A percentile compares a stretch with the other conserved stretches of the same genome.
phyloP scores from a whole-genome alignment of 179 eudicot genomes.

The Silene noctiflora region DNA sequence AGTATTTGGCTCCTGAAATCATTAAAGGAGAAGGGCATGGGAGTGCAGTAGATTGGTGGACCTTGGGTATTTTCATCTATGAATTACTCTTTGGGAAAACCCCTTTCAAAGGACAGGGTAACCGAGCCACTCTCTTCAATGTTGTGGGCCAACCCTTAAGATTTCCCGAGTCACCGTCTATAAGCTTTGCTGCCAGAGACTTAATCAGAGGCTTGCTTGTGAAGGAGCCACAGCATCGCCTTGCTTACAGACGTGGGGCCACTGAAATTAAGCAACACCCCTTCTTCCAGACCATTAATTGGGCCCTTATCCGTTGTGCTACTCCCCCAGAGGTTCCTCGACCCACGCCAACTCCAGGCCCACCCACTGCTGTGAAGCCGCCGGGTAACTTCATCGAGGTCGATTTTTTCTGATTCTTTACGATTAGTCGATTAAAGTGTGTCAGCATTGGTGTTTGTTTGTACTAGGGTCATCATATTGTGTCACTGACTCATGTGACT shows the following conservation, averaged over 20 bases:
- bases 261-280: conserved; percentile 62
- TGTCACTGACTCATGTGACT: conserved; percentile 13
- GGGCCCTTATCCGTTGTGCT: conserved; percentile 61
- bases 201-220: conserved; percentile 53
- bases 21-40: conserved; percentile 61
- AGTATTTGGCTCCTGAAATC: conserved; percentile 54
- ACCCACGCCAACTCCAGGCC: conserved; percentile 21
- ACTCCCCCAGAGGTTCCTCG: conserved; percentile 48
- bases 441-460: not conserved
- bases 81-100: conserved; percentile 52
- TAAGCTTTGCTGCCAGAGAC: conserved; percentile 62
- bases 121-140: conserved; percentile 51
- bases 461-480: not conserved
- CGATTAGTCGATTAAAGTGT: not conserved
- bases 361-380: conserved; percentile 32
- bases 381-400: conserved; percentile 47
- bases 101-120: conserved; percentile 50
- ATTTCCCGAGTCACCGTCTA: conserved; percentile 47
- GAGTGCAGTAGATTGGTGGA: conserved; percentile 68
- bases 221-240: conserved; percentile 57
- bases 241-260: conserved; percentile 57
- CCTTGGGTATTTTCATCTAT: conserved; percentile 53
- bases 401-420: conserved; percentile 51
- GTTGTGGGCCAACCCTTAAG: conserved; percentile 52
- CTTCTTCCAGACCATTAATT: conserved; percentile 52